Percentiles rank a stretch among this genome's conserved stretches.
phyloP scores from a whole-genome alignment of 139 green algal genomes.

The Pleodorina starrii region DNA sequence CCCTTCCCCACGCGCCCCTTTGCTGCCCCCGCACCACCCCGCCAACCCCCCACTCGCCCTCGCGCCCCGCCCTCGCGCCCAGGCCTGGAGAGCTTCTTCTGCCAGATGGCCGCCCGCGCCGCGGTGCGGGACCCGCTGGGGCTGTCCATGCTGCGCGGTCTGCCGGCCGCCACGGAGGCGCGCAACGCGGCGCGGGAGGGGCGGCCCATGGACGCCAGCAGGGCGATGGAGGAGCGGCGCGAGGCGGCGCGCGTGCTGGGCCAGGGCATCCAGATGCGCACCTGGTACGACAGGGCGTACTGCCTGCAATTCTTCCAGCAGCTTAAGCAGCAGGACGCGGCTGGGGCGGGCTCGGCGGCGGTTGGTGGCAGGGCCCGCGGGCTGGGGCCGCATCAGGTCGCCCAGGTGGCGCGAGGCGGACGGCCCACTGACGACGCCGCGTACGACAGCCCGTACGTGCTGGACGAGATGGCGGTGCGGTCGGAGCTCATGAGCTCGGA shows the following conservation, averaged over 20 bases:
- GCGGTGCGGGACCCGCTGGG: neutral
- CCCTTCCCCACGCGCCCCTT: too few species aligned
- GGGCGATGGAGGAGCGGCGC: neutral
- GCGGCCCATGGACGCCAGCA: neutral
- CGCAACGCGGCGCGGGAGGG: neutral
- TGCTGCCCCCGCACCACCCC: too few species aligned
- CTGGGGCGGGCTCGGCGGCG: neutral
- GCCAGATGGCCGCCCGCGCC: neutral
- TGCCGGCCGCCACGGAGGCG: neutral
- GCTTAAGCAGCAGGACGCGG: neutral
- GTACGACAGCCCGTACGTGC: neutral
- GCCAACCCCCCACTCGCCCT: too few species aligned
- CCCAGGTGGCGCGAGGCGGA: too few species aligned
- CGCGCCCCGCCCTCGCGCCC: neutral
- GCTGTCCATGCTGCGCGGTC: constrained; percentile 22
- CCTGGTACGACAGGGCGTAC: constrained; percentile 33
- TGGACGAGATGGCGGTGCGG: constrained; percentile 22
- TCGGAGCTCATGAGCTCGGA: neutral
- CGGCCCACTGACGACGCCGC: neutral
- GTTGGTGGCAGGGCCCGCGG: too few species aligned
- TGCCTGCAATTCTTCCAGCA: neutral
- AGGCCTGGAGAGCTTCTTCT: constrained; percentile 30
- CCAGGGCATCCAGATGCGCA: neutral
- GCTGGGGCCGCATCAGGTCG: too few species aligned
- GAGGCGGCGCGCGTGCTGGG: neutral